Evolutionary conservation across 352 stramenopile genomes (phyloP), one percentile per base, ranked within the genome.

Genomic region (Pythium rhizo-oryzae): DNA sequence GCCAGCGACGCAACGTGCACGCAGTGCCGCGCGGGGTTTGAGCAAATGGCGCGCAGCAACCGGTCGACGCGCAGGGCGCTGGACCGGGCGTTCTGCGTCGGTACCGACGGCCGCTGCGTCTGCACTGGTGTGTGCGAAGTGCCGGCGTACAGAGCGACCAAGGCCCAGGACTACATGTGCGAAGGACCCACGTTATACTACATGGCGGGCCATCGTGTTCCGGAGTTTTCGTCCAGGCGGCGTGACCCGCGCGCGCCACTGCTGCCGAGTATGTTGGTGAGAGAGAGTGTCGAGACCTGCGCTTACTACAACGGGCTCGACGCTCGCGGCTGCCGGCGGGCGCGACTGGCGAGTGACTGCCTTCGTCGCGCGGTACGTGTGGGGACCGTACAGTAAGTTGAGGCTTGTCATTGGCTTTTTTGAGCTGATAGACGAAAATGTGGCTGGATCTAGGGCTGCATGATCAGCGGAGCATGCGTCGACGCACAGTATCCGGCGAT

Each of bases 71-170:
- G 41, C 5, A 25, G 44, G 30, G 28, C 13, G 24, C 24, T 56
- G 13, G 18, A 16, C 30, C n/a, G 25, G 1, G 37, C 28, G 30
- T 64, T 64, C 15, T 64, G 58, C 33, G 43, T 64, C 0, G 58
- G 58, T 28, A 8, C 24, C 13, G 46, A 41, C 23, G 58, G 19
- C 25, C 13, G 7, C 1, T 64, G 58, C n/a, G 58, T 64, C 25
- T 64, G 58, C 30, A 23, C 30, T 1, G 58, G 44, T 1, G n/a
- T 64, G 24, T 64, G 43, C 30, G 44, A 64, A 47, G 58, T 64
- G 1, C 58, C 58, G 1, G 28, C 12, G 12, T 64, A 64, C 18
- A 39, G 58, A 33, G 44, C 23, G 4, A 23, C 30, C 4, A 2
- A 16, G 13, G 30, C 35, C 8, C 19, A 49, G 16, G 58, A 64